Base-by-base conservation (phyloP, 2,329 filamentous ascomycete species). In the Colletotrichum sojae region DNA sequence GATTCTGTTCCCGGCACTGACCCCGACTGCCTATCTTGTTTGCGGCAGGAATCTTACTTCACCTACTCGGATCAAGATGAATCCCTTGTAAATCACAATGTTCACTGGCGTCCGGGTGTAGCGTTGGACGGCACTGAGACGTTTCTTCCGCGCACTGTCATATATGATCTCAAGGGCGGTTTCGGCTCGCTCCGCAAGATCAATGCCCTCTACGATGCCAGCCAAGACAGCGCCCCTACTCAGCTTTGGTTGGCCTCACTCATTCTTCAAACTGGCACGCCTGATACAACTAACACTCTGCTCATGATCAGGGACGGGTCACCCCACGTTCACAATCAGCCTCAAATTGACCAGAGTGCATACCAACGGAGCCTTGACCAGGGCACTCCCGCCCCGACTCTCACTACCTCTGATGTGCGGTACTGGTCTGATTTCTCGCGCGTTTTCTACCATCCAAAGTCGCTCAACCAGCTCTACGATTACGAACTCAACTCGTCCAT, bases 371-470 rank as follows among this genome's bases (percentile, higher is more conserved):
- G 90, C 72, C 88, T 98, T 3, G 93, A 98, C 73, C 81, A 89
- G 36, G 94, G 94, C 22, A 78, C 87, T 5, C 79, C 88, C 3
- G 85, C 91, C 6, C 88, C 92, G 0, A 82, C 84, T 60, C 85
- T 97, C 20, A 91, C 87, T 1, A 85, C 90, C 1, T 88, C 90
- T 6, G 88, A 89, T 12, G 92, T 98, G n/a, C 89, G 94, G 62
- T 98, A 96, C 82, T 99, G 96, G 95, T 97, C 94, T 39, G 96
- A 99, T 80, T 98, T 94, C 80, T 97, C 94, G 73, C 90, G 94
- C 27, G 88, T 96, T n/a, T 99, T 90, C 80, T 98, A 93, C 78
- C 95, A 98, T 77, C 96, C 96, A 9, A 90, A 89, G 63, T 97
- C 94, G 13, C 89, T 97, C 62, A 86, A 97, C 10, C 95, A 97